phyloP scores from a whole-genome alignment of 805 yeast species.

The Starmerella apis region DNA sequence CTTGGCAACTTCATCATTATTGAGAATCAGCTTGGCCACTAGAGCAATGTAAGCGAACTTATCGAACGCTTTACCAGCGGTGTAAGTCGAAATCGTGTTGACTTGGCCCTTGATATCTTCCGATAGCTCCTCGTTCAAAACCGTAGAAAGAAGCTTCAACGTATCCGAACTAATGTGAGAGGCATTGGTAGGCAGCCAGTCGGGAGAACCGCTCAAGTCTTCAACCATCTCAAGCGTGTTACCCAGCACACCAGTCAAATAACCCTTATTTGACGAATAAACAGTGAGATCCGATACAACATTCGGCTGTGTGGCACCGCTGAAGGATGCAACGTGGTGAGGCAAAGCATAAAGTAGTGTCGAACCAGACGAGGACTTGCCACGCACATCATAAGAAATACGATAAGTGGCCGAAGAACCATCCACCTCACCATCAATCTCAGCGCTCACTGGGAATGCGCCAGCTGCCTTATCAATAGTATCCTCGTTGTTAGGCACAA shows the following conservation, averaged over 20 bases:
- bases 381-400: slow-evolving; percentile 42
- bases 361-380: slow-evolving; percentile 38
- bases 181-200: slow-evolving; percentile 48
- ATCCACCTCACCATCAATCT: slow-evolving; percentile 37
- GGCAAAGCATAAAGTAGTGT: slow-evolving; percentile 54
- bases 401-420: slow-evolving; percentile 41
- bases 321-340: slow-evolving; percentile 47
- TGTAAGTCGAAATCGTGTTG: slow-evolving; percentile 77
- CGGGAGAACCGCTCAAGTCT: slow-evolving; percentile 36
- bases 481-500: slow-evolving; percentile 33
- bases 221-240: slow-evolving; percentile 31
- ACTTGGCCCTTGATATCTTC: slow-evolving; percentile 49
- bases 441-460: slow-evolving; percentile 44
- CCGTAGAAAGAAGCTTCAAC: slow-evolving; percentile 35
- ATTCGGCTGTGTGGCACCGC: slow-evolving; percentile 26
- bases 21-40: slow-evolving; percentile 55
- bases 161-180: slow-evolving; percentile 37
- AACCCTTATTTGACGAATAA: slow-evolving; percentile 43
- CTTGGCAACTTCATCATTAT: slow-evolving; percentile 44
- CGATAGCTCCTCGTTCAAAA: slow-evolving; percentile 44
- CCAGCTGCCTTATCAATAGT: slow-evolving; percentile 61
- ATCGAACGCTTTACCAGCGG: slow-evolving; percentile 77
- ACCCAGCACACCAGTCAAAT: slow-evolving; percentile 32
- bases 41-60: slow-evolving; percentile 82
- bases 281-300: slow-evolving; percentile 30